Conservation (phyloP, 495 filamentous ascomycete species). For the Trichoderma reesei region DNA sequence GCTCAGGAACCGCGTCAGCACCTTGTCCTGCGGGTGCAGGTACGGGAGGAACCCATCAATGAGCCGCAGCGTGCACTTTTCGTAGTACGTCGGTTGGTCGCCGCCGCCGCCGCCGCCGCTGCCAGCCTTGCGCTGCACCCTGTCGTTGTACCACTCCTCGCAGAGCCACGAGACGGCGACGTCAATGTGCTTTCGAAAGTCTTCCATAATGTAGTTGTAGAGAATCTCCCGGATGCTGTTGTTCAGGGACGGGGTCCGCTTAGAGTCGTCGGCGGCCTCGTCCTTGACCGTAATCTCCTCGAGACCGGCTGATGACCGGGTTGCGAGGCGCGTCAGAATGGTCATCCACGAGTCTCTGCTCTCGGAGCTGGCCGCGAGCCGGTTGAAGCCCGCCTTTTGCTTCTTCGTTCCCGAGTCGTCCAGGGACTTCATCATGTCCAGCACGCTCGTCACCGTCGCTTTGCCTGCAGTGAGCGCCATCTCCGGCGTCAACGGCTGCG, state of each 20-base stretch:
- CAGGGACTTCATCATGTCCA: constrained; percentile 60
- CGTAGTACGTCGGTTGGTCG: constrained; percentile 56
- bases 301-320: constrained; percentile 60
- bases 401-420: constrained; percentile 46
- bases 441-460: constrained; percentile 62
- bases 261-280: constrained; percentile 31
- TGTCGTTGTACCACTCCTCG: constrained; percentile 97
- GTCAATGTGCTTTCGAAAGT: constrained; percentile 81
- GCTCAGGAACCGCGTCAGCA: constrained; percentile 79
- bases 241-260: constrained; percentile 36
- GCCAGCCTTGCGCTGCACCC: constrained; percentile 42
- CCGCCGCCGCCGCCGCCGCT: too few species aligned
- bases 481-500: constrained; percentile 58
- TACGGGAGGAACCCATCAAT: constrained; percentile 84
- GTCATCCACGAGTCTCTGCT: constrained; percentile 90
- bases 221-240: constrained; percentile 69
- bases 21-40: constrained; percentile 76
- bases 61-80: constrained; percentile 66
- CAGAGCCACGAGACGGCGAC: constrained; percentile 84
- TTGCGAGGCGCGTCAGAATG: constrained; percentile 75
- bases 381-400: constrained; percentile 59
- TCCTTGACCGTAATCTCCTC: constrained; percentile 44
- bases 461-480: constrained; percentile 59
- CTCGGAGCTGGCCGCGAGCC: constrained; percentile 74
- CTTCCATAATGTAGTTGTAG: constrained; percentile 75